Base-by-base conservation (phyloP, 2,329 filamentous ascomycete species). In the Botryotinia calthae region DNA sequence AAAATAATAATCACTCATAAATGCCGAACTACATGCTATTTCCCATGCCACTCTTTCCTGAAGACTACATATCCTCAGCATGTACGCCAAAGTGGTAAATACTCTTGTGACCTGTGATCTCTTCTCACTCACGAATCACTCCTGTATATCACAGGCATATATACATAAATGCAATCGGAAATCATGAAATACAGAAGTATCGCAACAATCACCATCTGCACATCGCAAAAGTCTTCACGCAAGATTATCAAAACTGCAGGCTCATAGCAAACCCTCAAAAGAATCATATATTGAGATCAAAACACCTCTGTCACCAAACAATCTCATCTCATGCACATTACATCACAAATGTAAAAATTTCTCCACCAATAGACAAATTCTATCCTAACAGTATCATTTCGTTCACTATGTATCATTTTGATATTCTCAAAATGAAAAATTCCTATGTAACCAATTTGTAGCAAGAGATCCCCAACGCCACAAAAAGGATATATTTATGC, bases 391-490 rank as follows among this genome's bases (percentile, higher is more conserved):
- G n/a, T 56, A 56, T 56, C 51, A 56, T 56, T 8, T 18, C 14
- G n/a, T 40, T n/a, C 4, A 62, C 37, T 22, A 22, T 22, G 22
- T 58, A 34, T 31, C 56, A 10, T n/a, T 40, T 40, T 42, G 34
- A 62, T 42, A n/a, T 62, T n/a, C 34, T 40, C 34, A n/a, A 40
- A 16, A 40, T 28, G 16, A 34, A 42, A 25, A 42, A 4, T 40
- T 40, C 51, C n/a, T 28, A 28, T 18, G n/a, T 28, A 28, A 56
- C 18, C 1, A 28, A 4, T 18, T 28, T 18, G 51, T 56, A 28
- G 51, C 59, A 62, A 31, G 10, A 56, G 12, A 56, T 20, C 34
- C 64, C n/a, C 65, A 68, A 68, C 48, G 65, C 65, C 65, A n/a
- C 34, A 42, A 68, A 40, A 44, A 48, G 14, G 51, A 56, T 56